Base-by-base conservation (phyloP, 2,329 filamentous ascomycete species). In the Thielaviopsis populi region DNA sequence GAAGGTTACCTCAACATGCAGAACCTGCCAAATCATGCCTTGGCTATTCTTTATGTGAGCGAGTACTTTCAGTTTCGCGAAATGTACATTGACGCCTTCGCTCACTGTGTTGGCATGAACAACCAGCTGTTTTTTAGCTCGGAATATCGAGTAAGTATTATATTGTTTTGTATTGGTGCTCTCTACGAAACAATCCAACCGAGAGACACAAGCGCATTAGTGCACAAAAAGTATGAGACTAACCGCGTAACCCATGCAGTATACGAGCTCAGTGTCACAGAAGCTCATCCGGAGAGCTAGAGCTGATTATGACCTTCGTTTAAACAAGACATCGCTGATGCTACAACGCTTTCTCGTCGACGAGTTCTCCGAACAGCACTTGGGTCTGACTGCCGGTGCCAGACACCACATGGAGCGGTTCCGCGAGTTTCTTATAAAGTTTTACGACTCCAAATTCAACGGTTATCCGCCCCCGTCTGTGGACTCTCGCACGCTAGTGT, bases 51-150 rank as follows among this genome's bases (percentile, higher is more conserved):
- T 13, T 80, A 81, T 61, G 79, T 90, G 53, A 84, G 87, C 1
- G 88, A 92, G 69, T 75, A 78, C 24, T 85, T 84, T 67, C 79
- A 81, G 61, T 73, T 87, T 30, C 77, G 76, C 62, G 79, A 83
- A n/a, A 73, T 89, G 13, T 92, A 89, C 77, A 79, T 84, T 11
- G 81, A 88, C 69, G 84, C 88, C 0, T 90, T 91, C 72, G 79
- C 82, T 15, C 89, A 94, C 70, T 90, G 88, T 70, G 85, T 87
- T 42, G 89, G 88, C 53, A 91, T 92, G 88, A 81, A 80, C 66
- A 82, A 87, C 22, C 75, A 76, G 30, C 67, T 91, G 4, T 75
- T 77, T 48, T 69, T 74, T 5, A 81, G 79, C 68, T 71, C 78
- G 1, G 87, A 88, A 67, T 88, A 84, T 66, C 75, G 80, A 71